These are phyloP conservation scores for Tricholoma hemisulphureum DNA, from an alignment of 768 basidiomycete species.

Conservation along the genomic window DNA sequence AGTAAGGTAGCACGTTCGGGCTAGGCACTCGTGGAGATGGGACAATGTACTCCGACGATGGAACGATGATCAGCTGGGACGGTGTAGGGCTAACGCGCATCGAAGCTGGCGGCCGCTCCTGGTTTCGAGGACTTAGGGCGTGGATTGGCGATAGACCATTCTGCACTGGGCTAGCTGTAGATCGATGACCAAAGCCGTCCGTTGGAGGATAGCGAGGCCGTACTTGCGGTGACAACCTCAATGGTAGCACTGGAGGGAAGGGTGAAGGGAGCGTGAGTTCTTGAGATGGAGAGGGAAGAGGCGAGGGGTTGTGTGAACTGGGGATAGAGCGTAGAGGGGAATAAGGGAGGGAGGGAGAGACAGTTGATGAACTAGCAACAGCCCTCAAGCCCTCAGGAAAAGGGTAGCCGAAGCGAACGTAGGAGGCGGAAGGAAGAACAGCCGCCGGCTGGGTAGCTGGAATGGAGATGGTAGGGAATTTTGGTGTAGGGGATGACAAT, in stretches of 20 bases:
- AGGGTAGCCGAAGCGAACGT: background rate
- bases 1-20: constrained; percentile 44
- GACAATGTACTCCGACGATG: constrained; percentile 33
- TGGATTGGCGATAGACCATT: constrained; percentile 3
- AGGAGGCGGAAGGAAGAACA: background rate
- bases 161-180: background rate
- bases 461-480: constrained; percentile 20
- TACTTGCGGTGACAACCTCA: constrained; percentile 11
- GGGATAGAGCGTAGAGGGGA: constrained; percentile 12
- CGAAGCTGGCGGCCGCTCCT: background rate
- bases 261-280: constrained; percentile 5
- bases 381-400: background rate
- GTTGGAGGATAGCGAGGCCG: constrained; percentile 20
- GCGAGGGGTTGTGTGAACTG: constrained; percentile 15
- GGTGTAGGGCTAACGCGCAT: background rate
- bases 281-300: constrained; percentile 7
- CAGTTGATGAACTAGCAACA: background rate
- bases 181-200: constrained; percentile 19
- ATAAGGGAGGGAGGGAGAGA: background rate
- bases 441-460: constrained; percentile 15
- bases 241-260: constrained; percentile 9
- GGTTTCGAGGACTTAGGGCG: background rate
- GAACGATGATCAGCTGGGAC: constrained; percentile 18
- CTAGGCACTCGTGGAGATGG: constrained; percentile 33
- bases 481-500: constrained; percentile 11